These are phyloP conservation scores for Prinsepia uniflora DNA, from an alignment of 306 rosid species.

Conservation along the genomic window DNA sequence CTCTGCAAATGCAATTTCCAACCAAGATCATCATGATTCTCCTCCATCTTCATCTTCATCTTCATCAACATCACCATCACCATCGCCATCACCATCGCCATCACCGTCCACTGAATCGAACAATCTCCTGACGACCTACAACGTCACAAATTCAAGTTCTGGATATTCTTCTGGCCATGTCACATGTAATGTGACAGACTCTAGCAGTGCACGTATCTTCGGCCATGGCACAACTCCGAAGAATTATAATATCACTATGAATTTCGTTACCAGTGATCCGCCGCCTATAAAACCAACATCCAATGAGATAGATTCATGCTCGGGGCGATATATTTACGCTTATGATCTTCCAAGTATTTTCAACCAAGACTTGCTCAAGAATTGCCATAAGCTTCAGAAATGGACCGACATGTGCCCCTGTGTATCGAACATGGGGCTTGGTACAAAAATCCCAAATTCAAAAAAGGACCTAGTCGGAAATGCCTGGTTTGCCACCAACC, in stretches of 20 bases:
- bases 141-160: background rate
- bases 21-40: background rate
- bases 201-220: background rate
- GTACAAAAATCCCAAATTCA: constrained; percentile 27
- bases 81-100: background rate
- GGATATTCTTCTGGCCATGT: background rate
- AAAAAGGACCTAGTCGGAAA: constrained; percentile 5
- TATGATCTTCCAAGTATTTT: constrained; percentile 47
- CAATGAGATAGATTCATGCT: constrained; percentile 21
- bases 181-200: no score
- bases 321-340: constrained; percentile 39
- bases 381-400: constrained; percentile 30
- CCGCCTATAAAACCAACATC: background rate
- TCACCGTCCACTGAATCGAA: background rate
- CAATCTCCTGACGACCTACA: background rate
- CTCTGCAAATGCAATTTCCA: constrained; percentile 10
- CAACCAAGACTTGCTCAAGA: constrained; percentile 42
- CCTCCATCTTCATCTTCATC: background rate
- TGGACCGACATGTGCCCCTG: constrained; percentile 51
- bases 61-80: background rate
- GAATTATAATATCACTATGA: no score
- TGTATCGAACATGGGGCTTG: constrained; percentile 45
- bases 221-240: background rate
- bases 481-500: constrained; percentile 52
- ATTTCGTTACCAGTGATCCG: background rate